These are phyloP conservation scores for Calocera cornea DNA, from an alignment of 768 basidiomycete genomes.

Conservation along the genomic window DNA sequence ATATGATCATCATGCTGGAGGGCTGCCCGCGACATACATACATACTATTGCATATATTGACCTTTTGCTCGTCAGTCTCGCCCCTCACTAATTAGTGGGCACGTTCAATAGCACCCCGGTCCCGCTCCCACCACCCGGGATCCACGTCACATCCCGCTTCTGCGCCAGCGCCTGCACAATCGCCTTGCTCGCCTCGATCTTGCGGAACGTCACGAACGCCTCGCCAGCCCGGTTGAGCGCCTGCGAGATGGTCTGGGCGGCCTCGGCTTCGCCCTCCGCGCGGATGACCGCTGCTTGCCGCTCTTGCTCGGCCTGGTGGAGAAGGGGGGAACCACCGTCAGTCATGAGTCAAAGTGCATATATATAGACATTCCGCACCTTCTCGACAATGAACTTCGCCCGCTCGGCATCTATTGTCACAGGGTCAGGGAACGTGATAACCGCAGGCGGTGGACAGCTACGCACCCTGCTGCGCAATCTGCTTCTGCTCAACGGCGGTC, in stretches of 20 bases:
- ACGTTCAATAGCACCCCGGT: constrained; percentile 59
- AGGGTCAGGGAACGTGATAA: constrained; percentile 7
- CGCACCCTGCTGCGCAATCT: constrained; percentile 95
- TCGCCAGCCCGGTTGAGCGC: constrained; percentile 91
- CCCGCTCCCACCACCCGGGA: constrained; percentile 60
- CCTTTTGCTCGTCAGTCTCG: not conserved
- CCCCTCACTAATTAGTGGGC: constrained; percentile 33
- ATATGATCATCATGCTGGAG: not conserved
- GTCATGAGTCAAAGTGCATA: not conserved
- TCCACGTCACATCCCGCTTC: constrained; percentile 79
- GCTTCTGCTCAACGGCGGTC: constrained; percentile 92
- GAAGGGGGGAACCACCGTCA: constrained; percentile 6
- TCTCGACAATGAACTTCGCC: constrained; percentile 98
- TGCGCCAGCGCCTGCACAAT: constrained; percentile 72
- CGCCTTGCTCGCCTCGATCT: constrained; percentile 96
- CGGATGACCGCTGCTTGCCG: constrained; percentile 95
- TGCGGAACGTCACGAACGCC: constrained; percentile 84
- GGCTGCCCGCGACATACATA: too few species aligned
- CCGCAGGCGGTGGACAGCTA: not conserved
- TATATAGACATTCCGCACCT: constrained; percentile 36
- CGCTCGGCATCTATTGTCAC: constrained; percentile 75
- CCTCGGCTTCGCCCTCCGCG: constrained; percentile 97
- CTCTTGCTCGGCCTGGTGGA: constrained; percentile 85
- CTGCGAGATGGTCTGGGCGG: constrained; percentile 79
- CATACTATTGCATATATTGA: not conserved